phyloP scores from a whole-genome alignment of 2,329 filamentous ascomycete genomes.

The Colletotrichum lindemuthianum region DNA sequence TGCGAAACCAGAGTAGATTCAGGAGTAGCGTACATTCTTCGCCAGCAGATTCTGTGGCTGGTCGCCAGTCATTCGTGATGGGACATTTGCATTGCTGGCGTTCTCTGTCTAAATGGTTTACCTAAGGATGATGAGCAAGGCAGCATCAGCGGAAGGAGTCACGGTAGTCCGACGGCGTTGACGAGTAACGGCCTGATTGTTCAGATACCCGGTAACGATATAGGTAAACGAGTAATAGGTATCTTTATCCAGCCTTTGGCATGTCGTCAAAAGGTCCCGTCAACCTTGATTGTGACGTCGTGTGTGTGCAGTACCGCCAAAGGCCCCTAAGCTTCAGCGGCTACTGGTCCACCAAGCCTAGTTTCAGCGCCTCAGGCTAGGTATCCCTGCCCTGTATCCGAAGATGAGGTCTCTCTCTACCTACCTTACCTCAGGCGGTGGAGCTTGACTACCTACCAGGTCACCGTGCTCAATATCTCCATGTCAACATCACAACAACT shows the following conservation, averaged over 20 bases:
- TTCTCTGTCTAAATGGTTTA: not conserved
- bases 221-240: not conserved
- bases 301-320: not conserved
- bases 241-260: too few relatives aligned
- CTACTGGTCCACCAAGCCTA: constrained; percentile 1
- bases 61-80: not conserved
- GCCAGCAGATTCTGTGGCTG: not conserved
- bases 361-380: not conserved
- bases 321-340: too few relatives aligned
- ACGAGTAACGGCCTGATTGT: constrained; percentile 30
- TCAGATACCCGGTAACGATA: constrained; percentile 32
- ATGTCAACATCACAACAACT: not conserved
- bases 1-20: constrained; percentile 14
- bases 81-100: constrained; percentile 23
- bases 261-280: too few relatives aligned
- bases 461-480: not conserved
- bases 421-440: not conserved
- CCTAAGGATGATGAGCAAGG: constrained; percentile 4
- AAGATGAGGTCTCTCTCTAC: too few relatives aligned
- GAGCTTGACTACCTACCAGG: not conserved
- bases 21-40: too few relatives aligned
- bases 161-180: constrained; percentile 16
- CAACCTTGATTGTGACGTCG: not conserved
- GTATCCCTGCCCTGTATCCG: too few relatives aligned
- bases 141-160: constrained; percentile 1